A percentile compares a stretch with the other conserved stretches of the same genome.
phyloP scores from a whole-genome alignment of 345 rosid genomes.

The Hibiscus tridactylites region DNA sequence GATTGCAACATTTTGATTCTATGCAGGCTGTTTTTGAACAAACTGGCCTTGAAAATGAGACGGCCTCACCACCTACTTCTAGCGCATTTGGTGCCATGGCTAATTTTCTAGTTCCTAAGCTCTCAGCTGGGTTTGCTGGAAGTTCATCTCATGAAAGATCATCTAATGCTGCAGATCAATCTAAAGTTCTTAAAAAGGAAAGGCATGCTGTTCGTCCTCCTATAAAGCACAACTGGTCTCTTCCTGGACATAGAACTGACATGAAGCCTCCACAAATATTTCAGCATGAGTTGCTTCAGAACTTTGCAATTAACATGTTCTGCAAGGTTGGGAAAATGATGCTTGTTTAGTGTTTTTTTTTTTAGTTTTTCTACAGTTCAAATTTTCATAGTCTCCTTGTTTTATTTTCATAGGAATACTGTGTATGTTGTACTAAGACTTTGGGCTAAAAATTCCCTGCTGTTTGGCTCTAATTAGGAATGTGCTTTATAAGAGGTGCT shows the following conservation, averaged over 20 bases:
- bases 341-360: neutral
- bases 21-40: conserved; percentile 78
- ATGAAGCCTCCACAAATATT: conserved; percentile 85
- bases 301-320: conserved; percentile 90
- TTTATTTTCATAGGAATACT: neutral
- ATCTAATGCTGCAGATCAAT: conserved; percentile 46
- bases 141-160: conserved; percentile 58
- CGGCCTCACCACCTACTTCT: conserved; percentile 42
- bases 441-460: neutral
- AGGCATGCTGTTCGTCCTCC: conserved; percentile 89
- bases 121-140: conserved; percentile 80
- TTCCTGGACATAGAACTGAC: conserved; percentile 51
- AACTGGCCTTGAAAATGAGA: conserved; percentile 51
- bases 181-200: conserved; percentile 64
- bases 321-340: conserved; percentile 64
- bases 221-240: conserved; percentile 93
- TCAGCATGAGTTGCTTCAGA: conserved; percentile 97
- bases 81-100: conserved; percentile 98
- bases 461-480: neutral
- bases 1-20: conserved; percentile 17
- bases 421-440: neutral
- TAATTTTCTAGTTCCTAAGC: conserved; percentile 94
- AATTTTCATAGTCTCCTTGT: neutral
- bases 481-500: neutral
- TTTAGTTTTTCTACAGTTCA: neutral